phyloP scores from a whole-genome alignment of 1,284 basidiomycete genomes.

The Pseudozyma pruni region DNA sequence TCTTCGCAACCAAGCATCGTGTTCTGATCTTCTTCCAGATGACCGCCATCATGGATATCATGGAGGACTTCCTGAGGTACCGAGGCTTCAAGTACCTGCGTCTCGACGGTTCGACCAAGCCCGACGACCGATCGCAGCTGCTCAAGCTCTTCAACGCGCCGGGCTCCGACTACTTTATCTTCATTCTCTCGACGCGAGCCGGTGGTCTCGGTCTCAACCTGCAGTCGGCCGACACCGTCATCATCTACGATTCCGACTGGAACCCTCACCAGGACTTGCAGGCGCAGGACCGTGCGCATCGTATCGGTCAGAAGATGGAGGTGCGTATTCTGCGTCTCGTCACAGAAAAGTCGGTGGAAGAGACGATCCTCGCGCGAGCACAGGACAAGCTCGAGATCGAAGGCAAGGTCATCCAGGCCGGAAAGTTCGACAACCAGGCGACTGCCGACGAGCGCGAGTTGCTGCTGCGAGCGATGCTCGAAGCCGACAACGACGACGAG shows the following conservation, averaged over 20 bases:
- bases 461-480: constrained; percentile 77
- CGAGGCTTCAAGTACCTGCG: constrained; percentile 91
- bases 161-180: constrained; percentile 88
- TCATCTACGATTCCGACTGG: constrained; percentile 79
- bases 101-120: constrained; percentile 97
- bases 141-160: constrained; percentile 92
- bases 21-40: constrained; percentile 99
- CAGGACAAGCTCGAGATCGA: constrained; percentile 98
- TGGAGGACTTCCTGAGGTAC: constrained; percentile 96
- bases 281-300: constrained; percentile 84
- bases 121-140: constrained; percentile 91
- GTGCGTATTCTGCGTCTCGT: constrained; percentile 96
- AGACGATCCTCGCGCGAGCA: constrained; percentile 93
- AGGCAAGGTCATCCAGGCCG: constrained; percentile 88
- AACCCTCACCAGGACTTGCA: constrained; percentile 80
- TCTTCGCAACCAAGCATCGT: constrained; percentile 90
- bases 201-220: constrained; percentile 97
- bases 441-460: constrained; percentile 97
- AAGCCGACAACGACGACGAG: constrained; percentile 68
- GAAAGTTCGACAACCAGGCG: constrained; percentile 98
- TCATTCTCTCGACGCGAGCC: constrained; percentile 86
- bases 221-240: constrained; percentile 98
- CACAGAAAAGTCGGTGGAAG: constrained; percentile 97
- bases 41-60: constrained; percentile 99
- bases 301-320: constrained; percentile 98